phyloP scores from a whole-genome alignment of 306 rosid genomes.

The Hippophae tibetana region DNA sequence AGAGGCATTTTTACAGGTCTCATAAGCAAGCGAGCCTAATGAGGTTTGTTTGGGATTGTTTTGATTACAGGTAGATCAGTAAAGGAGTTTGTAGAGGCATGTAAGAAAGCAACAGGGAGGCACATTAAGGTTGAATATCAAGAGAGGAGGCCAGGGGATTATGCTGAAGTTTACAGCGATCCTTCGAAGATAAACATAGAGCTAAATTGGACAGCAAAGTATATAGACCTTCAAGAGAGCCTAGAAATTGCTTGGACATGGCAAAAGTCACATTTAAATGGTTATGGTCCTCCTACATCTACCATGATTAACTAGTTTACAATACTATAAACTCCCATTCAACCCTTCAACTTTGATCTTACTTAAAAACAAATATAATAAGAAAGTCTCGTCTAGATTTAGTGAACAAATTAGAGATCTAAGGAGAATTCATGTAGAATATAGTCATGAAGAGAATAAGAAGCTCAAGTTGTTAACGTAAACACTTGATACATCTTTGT shows the following conservation, averaged over 20 bases:
- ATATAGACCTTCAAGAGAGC: conserved; percentile 68
- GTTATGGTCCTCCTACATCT: conserved; percentile 33
- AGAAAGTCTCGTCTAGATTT: too few relatives aligned
- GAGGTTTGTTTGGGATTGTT: conserved; percentile 8
- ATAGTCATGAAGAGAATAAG: too few relatives aligned
- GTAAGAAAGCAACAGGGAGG: conserved; percentile 77
- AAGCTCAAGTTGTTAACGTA: too few relatives aligned
- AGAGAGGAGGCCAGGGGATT: conserved; percentile 79
- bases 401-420: too few relatives aligned
- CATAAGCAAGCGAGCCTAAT: background rate
- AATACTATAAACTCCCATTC: too few relatives aligned
- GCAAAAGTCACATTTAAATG: conserved; percentile 66
- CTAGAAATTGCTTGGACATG: conserved; percentile 69
- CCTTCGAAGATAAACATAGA: conserved; percentile 62
- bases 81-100: conserved; percentile 88
- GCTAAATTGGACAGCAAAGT: conserved; percentile 68
- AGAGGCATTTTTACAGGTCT: too few relatives aligned
- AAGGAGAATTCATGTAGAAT: too few relatives aligned
- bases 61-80: conserved; percentile 67
- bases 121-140: conserved; percentile 67
- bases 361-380: too few relatives aligned
- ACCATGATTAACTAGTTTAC: background rate
- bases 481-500: too few relatives aligned
- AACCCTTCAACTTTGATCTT: too few relatives aligned
- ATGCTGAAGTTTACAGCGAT: conserved; percentile 79